Evolutionary conservation across 768 basidiomycete genomes (phyloP), one percentile per base, ranked within the genome.

Genomic region (Terana coerulea): DNA sequence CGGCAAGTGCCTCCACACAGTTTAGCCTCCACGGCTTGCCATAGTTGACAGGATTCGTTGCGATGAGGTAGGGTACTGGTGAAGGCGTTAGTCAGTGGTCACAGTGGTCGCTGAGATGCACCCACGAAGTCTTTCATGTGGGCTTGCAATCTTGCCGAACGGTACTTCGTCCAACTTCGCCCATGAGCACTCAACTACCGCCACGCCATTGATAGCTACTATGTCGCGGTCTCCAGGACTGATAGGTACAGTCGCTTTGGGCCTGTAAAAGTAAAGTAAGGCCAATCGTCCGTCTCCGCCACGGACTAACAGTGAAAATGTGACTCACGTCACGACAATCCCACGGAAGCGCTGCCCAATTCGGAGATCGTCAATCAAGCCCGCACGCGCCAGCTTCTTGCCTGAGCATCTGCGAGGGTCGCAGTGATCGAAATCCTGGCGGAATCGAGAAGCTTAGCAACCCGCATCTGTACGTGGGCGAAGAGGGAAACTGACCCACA

Each of bases 141-240:
- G 93, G 57, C 91, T 92, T 5, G 88, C 78, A 56, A 98, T 95
- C 71, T 98, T 98, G 45, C 77, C 73, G 64, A 97, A 99, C 1
- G 97, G 97, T 7, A 99, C 86, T 51, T 98, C 97, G 40, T 91
- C 91, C 7, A 98, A 69, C 19, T 94, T 80, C 1, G 97, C 95
- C 97, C 97, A 99, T 3, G 92, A 95, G 66, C 95, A 98, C 65
- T 99, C 97, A 2, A 99, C 91, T n/a, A 99, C 97, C 0, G 95
- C 97, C 5, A 98, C 70, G 0, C 97, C 97, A 29, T 74, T 72
- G 39, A 76, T 73, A 0, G 78, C 71, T 8, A 98, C 73, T 51
- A 95, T 81, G 4, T 86, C 84, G n/a, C 82, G 78, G 63, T 99
- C 97, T 1, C 85, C 78, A 0, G 92, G 93, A 40, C 84, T 88